These are phyloP conservation scores for Castanea mollissima DNA, from an alignment of 306 rosid species.

Conservation along the genomic window DNA sequence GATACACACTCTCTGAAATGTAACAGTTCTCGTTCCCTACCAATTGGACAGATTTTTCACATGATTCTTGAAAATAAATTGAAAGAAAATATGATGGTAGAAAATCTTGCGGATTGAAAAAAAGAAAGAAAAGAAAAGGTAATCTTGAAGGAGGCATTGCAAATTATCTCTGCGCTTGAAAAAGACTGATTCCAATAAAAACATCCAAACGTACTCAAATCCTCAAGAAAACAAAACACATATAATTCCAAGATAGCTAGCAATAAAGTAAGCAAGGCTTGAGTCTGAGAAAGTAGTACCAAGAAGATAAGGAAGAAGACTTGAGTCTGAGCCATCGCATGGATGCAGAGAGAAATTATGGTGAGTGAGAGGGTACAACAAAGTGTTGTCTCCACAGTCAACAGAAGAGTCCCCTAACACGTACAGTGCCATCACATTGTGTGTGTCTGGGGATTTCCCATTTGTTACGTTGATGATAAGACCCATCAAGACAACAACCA, in stretches of 20 bases:
- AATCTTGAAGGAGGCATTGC: no score
- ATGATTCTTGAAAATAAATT: no score
- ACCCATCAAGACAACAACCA: conserved; percentile 24
- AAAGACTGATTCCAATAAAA: no score
- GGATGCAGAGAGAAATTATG: conserved; percentile 63
- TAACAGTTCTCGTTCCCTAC: no score
- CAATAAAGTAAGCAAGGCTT: not conserved
- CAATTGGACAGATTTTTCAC: no score
- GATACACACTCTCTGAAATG: no score
- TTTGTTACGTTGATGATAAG: conserved; percentile 16
- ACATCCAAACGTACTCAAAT: no score
- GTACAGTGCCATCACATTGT: conserved; percentile 45
- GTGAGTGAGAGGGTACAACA: conserved; percentile 69
- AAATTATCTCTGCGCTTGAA: no score
- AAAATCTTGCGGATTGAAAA: no score
- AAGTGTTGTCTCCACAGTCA: conserved; percentile 75
- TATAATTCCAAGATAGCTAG: not conserved
- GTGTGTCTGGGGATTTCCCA: conserved; percentile 16
- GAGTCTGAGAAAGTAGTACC: conserved; percentile 39
- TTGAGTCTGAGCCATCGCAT: conserved; percentile 51
- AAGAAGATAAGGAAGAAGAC: conserved; percentile 77
- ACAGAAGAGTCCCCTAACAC: conserved; percentile 86
- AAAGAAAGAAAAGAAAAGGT: no score
- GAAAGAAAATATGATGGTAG: no score
- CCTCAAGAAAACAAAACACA: not conserved